Conservation (phyloP, 2,329 filamentous ascomycete species). For the Fusarium nodosum region DNA sequence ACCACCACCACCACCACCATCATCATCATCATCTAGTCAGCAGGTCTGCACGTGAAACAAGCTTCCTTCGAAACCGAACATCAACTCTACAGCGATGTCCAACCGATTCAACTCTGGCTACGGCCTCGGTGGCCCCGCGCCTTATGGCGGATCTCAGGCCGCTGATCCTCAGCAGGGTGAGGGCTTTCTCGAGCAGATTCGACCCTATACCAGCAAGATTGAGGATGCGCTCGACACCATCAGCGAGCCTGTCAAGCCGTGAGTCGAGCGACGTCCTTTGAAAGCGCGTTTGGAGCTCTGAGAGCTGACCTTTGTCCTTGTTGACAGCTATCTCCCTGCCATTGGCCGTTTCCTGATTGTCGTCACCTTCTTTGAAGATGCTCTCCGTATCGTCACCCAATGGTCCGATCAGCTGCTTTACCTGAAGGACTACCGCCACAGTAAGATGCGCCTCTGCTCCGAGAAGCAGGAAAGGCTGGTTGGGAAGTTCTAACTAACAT, state of each 20-base stretch:
- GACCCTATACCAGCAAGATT: slow-evolving; percentile 97
- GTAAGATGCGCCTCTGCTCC: slow-evolving; percentile 67
- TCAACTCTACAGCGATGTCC: slow-evolving; percentile 52
- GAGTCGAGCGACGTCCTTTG: slow-evolving; percentile 48
- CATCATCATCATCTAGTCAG: slow-evolving; percentile 43
- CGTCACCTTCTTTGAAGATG: slow-evolving; percentile 97
- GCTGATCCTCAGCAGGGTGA: slow-evolving; percentile 73
- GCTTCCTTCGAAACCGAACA: slow-evolving; percentile 17
- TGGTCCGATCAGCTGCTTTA: slow-evolving; percentile 96
- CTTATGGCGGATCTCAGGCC: slow-evolving; percentile 73
- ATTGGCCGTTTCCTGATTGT: slow-evolving; percentile 98
- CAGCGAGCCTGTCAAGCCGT: slow-evolving; percentile 96
- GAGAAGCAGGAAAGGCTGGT: neutral
- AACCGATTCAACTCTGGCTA: slow-evolving; percentile 80
- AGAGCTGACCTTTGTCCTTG: slow-evolving; percentile 37
- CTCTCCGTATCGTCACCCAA: slow-evolving; percentile 95
- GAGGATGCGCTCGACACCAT: slow-evolving; percentile 91
- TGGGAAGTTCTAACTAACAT: slow-evolving; percentile 45
- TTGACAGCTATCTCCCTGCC: slow-evolving; percentile 84
- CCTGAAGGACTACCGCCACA: slow-evolving; percentile 90
- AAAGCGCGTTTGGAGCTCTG: slow-evolving; percentile 11
- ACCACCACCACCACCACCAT: no score
- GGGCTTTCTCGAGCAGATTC: slow-evolving; percentile 80
- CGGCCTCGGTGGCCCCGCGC: slow-evolving; percentile 79
- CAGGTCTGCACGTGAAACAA: slow-evolving; percentile 48